Percentiles rank a stretch among this genome's conserved stretches.
phyloP scores from a whole-genome alignment of 352 stramenopile genomes.

The Phytophthora idaei region DNA sequence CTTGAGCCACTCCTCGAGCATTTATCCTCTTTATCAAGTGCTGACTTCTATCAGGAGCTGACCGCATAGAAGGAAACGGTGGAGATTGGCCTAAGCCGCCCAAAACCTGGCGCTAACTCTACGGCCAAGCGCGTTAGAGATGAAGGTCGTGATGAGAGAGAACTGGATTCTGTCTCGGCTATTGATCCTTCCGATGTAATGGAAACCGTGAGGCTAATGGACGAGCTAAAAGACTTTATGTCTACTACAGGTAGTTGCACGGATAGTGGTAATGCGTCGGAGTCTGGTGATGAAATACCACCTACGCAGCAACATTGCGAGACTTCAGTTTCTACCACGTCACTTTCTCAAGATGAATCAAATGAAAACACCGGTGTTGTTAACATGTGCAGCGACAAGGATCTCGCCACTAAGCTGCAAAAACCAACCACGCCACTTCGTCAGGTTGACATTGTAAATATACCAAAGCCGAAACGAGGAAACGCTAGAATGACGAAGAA shows the following conservation, averaged over 20 bases:
- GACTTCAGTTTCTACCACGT: background rate
- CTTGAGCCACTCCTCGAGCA: no score
- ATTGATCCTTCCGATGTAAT: no score
- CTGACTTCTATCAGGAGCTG: background rate
- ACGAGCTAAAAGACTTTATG: no score
- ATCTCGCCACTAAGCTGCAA: background rate
- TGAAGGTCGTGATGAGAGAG: no score
- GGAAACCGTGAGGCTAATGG: no score
- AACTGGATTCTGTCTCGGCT: no score
- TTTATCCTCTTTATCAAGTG: no score
- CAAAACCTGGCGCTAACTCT: background rate
- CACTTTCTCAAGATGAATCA: background rate
- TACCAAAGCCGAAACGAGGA: background rate
- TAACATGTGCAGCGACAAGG: background rate
- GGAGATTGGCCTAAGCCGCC: background rate
- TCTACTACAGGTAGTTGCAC: no score
- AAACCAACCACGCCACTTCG: background rate
- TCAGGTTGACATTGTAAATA: background rate
- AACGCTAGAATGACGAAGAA: background rate
- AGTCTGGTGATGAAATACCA: no score
- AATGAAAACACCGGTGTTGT: background rate
- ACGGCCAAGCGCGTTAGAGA: no score
- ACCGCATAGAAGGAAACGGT: background rate
- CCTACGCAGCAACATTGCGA: background rate
- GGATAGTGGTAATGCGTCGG: no score